phyloP scores from a whole-genome alignment of 2,329 filamentous ascomycete species.

The Phaeosphaeriaceae sp. region DNA sequence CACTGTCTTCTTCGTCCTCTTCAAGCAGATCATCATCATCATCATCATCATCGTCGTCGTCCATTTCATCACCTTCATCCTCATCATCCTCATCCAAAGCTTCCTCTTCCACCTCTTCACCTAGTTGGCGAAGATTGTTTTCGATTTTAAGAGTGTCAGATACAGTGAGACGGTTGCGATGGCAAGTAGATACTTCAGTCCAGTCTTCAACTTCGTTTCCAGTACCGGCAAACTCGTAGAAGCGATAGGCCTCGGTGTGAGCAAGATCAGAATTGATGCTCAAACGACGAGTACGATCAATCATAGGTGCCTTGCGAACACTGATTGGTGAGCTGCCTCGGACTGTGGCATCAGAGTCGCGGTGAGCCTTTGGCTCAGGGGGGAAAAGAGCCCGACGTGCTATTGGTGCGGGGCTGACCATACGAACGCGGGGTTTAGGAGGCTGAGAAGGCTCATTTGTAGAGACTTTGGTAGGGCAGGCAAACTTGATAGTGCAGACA shows the following conservation, averaged over 20 bases:
- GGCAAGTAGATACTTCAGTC: conserved; percentile 74
- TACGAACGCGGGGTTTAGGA: conserved; percentile 48
- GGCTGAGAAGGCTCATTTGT: conserved; percentile 49
- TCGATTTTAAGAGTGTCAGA: conserved; percentile 90
- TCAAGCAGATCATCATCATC: conserved; percentile 52
- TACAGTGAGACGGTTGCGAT: conserved; percentile 78
- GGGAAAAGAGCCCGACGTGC: conserved; percentile 33
- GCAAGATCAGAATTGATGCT: conserved; percentile 50
- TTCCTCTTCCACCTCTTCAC: conserved; percentile 90
- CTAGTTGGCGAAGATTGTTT: conserved; percentile 82
- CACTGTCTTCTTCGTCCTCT: conserved; percentile 55
- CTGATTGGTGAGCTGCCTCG: conserved; percentile 56
- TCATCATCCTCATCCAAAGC: conserved; percentile 66
- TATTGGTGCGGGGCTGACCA: conserved; percentile 53
- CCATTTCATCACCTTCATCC: conserved; percentile 57
- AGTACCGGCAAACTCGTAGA: conserved; percentile 92
- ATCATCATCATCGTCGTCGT: conserved; percentile 56
- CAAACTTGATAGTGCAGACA: conserved; percentile 74
- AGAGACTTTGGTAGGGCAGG: conserved; percentile 63
- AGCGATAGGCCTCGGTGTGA: conserved; percentile 65
- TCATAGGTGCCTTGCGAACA: conserved; percentile 46
- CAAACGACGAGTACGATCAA: conserved; percentile 42
- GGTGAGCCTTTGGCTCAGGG: conserved; percentile 48
- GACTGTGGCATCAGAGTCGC: conserved; percentile 59
- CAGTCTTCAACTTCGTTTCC: conserved; percentile 89